Evolutionary conservation across 805 yeast genomes (phyloP), one percentile per base, ranked within the genome.

Genomic region (Kazachstania kunashirensis): DNA sequence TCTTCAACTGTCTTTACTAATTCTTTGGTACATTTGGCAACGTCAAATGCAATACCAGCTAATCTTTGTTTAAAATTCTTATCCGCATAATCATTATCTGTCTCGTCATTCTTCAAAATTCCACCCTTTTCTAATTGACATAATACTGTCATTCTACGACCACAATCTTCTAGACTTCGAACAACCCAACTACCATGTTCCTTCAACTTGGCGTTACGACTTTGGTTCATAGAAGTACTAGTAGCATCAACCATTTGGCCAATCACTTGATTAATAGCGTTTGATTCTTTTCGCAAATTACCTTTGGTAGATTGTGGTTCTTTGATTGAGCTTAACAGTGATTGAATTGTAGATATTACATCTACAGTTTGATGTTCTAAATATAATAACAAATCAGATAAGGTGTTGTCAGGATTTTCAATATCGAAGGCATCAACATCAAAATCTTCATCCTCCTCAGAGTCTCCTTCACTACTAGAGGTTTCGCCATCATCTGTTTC

Each of bases 1-100:
- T 88, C 96, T 57, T 89, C 96, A 5, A 89, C 96, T 1, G 95
- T 84, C 63, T 88, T 88, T 15, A 89, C 97, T 53, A 89, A 70
- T 59, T 89, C 97, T 59, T 88, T 89, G 5, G 96, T 89, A 58
- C 94, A 82, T 61, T 89, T 86, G 17, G 96, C 96, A 62, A 89
- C 84, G 57, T 89, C 97, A 63, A 86, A 89, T 20, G 95, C 89
- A 47, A 88, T 81, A 2, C 96, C 96, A 0, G 97, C 97, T 46
- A 89, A 73, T 52, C 96, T 74, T 61, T 89, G 96, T 61, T 84
- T 84, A 65, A 85, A 80, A 49, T 82, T 82, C 57, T 83, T 81
- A 54, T 85, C 94, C 2, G 96, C 96, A 53, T 71, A 77, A 37
- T 78, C 84, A 24, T 52, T 62, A 45, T 77, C 82, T 28, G 61